Conservation (phyloP, 169 alveolate genomes). For the Cryptosporidium bovis region DNA sequence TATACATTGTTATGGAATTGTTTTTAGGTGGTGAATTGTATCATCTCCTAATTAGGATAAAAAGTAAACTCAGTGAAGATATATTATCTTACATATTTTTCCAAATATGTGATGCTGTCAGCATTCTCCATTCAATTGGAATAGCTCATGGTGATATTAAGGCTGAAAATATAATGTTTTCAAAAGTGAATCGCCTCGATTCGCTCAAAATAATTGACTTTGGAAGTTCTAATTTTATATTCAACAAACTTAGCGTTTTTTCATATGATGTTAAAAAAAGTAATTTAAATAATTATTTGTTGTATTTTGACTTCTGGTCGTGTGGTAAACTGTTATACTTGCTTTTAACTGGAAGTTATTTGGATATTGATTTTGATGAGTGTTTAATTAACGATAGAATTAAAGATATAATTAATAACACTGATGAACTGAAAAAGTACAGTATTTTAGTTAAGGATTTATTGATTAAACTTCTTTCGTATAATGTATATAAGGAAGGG, state of each 20-base stretch:
- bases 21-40: slow-evolving; percentile 80
- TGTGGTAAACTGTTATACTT: slow-evolving; percentile 57
- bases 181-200: slow-evolving; percentile 75
- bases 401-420: slow-evolving; percentile 16
- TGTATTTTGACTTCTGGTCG: slow-evolving; percentile 53
- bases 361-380: slow-evolving; percentile 35
- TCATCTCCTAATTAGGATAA: slow-evolving; percentile 77
- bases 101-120: slow-evolving; percentile 77
- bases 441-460: slow-evolving; percentile 75
- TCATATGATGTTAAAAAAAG: slow-evolving; percentile 13
- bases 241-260: neutral
- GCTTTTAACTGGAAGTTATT: slow-evolving; percentile 36
- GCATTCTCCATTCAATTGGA: slow-evolving; percentile 78
- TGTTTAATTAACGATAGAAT: neutral
- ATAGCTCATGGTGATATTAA: slow-evolving; percentile 85
- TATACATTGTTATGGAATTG: slow-evolving; percentile 79
- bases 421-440: slow-evolving; percentile 21
- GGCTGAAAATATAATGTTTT: slow-evolving; percentile 83
- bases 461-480: slow-evolving; percentile 77
- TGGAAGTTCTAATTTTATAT: slow-evolving; percentile 75
- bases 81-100: slow-evolving; percentile 75
- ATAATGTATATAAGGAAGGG: slow-evolving; percentile 11
- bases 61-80: slow-evolving; percentile 71
- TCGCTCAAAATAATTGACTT: slow-evolving; percentile 83
- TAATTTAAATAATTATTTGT: neutral